Evolutionary conservation across 129 eudicot species (phyloP), one percentile per base, ranked within the genome.

Genomic region (Artemisia argyi): DNA sequence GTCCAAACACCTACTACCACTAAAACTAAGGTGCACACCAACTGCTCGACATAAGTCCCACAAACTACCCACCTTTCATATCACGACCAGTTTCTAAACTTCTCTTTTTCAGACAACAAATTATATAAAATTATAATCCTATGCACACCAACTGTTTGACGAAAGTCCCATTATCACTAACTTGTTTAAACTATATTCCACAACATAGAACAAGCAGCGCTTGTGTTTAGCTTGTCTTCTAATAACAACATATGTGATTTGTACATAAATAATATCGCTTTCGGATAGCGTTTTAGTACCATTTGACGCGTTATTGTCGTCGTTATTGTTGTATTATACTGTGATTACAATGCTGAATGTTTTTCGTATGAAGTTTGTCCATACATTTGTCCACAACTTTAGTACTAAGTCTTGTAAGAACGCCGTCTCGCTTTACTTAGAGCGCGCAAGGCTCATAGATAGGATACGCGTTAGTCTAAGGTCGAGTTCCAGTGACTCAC

Each of bases 391-490:
- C 39, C 81, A 82, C 59, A 20, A 60, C 76, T 83, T 83, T 75
- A 53, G 83, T 66, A 58, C 35, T 53, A 76, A 85, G 35, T 71
- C 78, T 20, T 47, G 61, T 15, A 67, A 49, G 17, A 86, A 88
- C 50, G 78, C 85, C 19, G 93, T 94, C 53, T 71, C 86, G 1
- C 78, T 84, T 66, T 94, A 94, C 76, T 83, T 94, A 44, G 82
- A 72, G 69, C 85, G 97, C 20, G 97, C 98, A 0, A 79, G 79
- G 69, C 89, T 94, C 66, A 88, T 94, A 22, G 97, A 90, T 73
- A 69, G 65, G 28, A 85, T 94, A 24, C 91, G 98, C 16, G 68
- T 90, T 7, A 44, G 72, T 67, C 86, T 94, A 7, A 79, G 93
- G 1, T 84, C 93, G 0, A 71, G 65, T 46, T 72, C 85, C 1